Evolutionary conservation across 202 grass and related monocot genomes (phyloP), one percentile per base, ranked within the genome.

Genomic region (Setaria viridis): DNA sequence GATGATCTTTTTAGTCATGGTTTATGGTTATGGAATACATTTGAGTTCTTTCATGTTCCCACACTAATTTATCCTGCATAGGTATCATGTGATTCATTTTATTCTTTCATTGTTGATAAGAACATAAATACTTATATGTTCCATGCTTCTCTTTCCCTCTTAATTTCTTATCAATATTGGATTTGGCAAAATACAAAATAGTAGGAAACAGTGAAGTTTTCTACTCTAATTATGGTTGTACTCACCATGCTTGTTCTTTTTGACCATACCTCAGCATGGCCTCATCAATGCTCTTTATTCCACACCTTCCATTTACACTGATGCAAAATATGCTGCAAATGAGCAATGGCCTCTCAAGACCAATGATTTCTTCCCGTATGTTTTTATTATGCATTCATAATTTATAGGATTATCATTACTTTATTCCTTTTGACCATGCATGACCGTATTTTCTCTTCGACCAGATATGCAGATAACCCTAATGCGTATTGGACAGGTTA

Each of bases 401-500:
- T 57, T 83, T 32, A 30, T 80, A 77, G 12, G 3, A 50, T 77
- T 86, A n/a, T 58, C 20, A 63, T 82, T 48, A 2, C 6, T 80
- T 76, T 76, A 13, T 72, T 73, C 7, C 8, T 88, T 85, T 29
- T 4, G 14, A 21, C 46, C 64, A 74, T 57, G 79, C 49, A 82
- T 91, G 76, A 83, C 70, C 54, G 12, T 80, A 72, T 90, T 87
- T 71, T 91, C 82, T 88, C 32, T 71, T 70, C 16, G 39, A 84
- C 49, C 89, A 98, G 95, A 87, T 98, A 98, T 94, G 95, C 93
- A 94, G 95, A 98, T 82, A 45, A 92, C 41, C 88, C 89, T 64
- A 98, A 98, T 87, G 86, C 93, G 45, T 98, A 98, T 77, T 98
- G 95, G 95, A 95, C 95, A 29, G 95, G 95, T 66, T 98, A 95